phyloP scores from a whole-genome alignment of 2,329 filamentous ascomycete species.

The Lachnellula hyalina region DNA sequence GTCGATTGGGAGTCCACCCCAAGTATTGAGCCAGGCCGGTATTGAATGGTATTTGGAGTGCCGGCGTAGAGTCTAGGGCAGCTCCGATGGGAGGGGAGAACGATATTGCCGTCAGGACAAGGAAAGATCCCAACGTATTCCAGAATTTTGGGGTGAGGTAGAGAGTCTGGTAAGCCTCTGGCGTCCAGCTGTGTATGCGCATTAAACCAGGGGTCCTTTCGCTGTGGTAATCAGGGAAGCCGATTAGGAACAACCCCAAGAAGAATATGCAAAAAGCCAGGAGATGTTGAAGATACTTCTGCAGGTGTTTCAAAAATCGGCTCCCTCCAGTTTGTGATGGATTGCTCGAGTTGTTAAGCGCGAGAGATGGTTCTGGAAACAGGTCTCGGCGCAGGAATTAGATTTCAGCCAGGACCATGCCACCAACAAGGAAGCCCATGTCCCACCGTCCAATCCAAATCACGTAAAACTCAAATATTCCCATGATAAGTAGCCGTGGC shows the following conservation, averaged over 20 bases:
- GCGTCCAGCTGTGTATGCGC: not conserved
- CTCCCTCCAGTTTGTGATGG: not conserved
- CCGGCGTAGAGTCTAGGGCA: slow-evolving; percentile 15
- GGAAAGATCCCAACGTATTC: slow-evolving; percentile 11
- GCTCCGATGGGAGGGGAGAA: slow-evolving; percentile 1
- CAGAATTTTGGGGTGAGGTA: slow-evolving; percentile 10
- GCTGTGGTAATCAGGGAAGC: slow-evolving; percentile 2
- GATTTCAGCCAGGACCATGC: slow-evolving; percentile 12
- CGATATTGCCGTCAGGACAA: slow-evolving; percentile 22
- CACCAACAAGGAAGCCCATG: slow-evolving; percentile 16
- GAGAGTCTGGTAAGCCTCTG: not conserved
- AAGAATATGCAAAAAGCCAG: not conserved
- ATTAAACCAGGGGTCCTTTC: slow-evolving; percentile 4
- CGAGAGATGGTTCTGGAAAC: not conserved
- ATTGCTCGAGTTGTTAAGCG: not conserved
- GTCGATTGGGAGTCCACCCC: slow-evolving; percentile 27
- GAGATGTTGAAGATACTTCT: not conserved
- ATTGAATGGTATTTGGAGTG: slow-evolving; percentile 39
- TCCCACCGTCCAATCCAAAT: slow-evolving; percentile 10
- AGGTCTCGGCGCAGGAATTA: slow-evolving; percentile 1
- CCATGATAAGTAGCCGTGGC: slow-evolving; percentile 1
- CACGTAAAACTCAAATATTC: slow-evolving; percentile 4
- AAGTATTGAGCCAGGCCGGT: slow-evolving; percentile 46
- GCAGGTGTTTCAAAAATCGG: not conserved
- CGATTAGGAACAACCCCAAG: slow-evolving; percentile 4